A percentile compares a stretch with the other conserved stretches of the same genome.
Evolutionary conservation across 2,329 filamentous ascomycete species (phyloP).

Genomic region (Anthostomella pinea): DNA sequence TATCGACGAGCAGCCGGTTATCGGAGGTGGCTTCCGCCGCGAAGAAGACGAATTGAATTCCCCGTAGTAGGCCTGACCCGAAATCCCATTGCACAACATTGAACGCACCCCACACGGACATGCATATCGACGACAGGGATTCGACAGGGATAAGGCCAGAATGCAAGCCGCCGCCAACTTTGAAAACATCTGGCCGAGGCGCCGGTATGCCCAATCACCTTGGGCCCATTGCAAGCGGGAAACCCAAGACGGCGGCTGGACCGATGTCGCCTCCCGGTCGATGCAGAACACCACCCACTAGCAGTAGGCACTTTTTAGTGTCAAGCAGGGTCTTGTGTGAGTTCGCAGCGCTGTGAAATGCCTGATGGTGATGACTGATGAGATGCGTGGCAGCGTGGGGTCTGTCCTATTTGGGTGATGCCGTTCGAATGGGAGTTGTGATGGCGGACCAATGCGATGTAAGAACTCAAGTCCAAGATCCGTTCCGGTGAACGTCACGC

Average conservation of each 20-base stretch:
- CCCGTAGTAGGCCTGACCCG: too few relatives aligned
- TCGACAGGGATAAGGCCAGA: conserved; percentile 7
- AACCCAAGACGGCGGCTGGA: conserved; percentile 8
- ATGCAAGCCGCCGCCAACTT: too few relatives aligned
- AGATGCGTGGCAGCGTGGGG: conserved; percentile 23
- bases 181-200: too few relatives aligned
- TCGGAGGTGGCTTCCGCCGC: conserved; percentile 24
- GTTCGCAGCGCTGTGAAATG: too few relatives aligned
- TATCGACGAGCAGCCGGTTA: conserved; percentile 22
- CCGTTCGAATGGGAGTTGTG: not conserved
- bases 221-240: conserved; percentile 1
- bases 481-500: conserved; percentile 10
- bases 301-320: too few relatives aligned
- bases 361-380: too few relatives aligned
- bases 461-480: conserved; percentile 8
- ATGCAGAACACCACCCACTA: conserved; percentile 19
- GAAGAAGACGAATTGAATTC: too few relatives aligned
- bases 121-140: conserved; percentile 26
- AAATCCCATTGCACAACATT: conserved; percentile 17
- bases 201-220: conserved; percentile 25
- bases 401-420: conserved; percentile 10
- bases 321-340: too few relatives aligned
- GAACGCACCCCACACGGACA: conserved; percentile 24
- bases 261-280: conserved; percentile 27
- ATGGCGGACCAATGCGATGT: conserved; percentile 8